A percentile compares a stretch with the other conserved stretches of the same genome.
Evolutionary conservation across 768 basidiomycete genomes (phyloP).

Genomic region (Amanita polypyramis): DNA sequence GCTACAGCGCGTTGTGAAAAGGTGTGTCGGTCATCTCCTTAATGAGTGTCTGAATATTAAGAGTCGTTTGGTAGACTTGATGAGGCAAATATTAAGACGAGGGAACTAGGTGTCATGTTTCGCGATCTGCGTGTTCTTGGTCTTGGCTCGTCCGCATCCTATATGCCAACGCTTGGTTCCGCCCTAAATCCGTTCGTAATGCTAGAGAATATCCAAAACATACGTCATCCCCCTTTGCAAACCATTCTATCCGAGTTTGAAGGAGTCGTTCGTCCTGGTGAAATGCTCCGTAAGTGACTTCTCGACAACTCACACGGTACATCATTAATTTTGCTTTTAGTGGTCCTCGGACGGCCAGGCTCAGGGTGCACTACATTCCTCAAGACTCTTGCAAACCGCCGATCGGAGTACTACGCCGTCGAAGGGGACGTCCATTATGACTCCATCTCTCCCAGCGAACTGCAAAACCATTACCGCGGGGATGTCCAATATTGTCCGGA

Average conservation of each 20-base stretch:
- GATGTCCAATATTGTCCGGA: conserved; percentile 77
- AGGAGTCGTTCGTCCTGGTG: conserved; percentile 54
- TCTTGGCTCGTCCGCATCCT: conserved; percentile 41
- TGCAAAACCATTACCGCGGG: conserved; percentile 59
- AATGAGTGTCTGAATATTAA: neutral
- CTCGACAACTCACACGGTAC: neutral
- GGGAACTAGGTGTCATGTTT: conserved; percentile 55
- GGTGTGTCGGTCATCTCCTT: conserved; percentile 13
- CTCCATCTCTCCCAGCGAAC: conserved; percentile 55
- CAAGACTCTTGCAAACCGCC: conserved; percentile 70
- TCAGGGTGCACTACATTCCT: conserved; percentile 81
- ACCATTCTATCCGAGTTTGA: conserved; percentile 58
- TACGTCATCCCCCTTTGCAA: conserved; percentile 51
- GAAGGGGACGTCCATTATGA: conserved; percentile 70
- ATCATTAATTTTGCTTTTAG: conserved; percentile 21
- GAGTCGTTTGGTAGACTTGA: conserved; percentile 24
- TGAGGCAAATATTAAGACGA: conserved; percentile 35
- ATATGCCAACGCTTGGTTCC: conserved; percentile 51
- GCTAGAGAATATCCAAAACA: conserved; percentile 28
- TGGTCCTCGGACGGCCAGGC: conserved; percentile 80
- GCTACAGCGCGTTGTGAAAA: conserved; percentile 20
- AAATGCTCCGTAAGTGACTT: conserved; percentile 57
- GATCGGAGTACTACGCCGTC: conserved; percentile 55
- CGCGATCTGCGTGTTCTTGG: conserved; percentile 49
- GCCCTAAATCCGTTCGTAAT: conserved; percentile 42